Evolutionary conservation across 192 early-diverging fungal species (phyloP), one percentile per base, ranked within the genome.

Genomic region (Physocladia obscura): DNA sequence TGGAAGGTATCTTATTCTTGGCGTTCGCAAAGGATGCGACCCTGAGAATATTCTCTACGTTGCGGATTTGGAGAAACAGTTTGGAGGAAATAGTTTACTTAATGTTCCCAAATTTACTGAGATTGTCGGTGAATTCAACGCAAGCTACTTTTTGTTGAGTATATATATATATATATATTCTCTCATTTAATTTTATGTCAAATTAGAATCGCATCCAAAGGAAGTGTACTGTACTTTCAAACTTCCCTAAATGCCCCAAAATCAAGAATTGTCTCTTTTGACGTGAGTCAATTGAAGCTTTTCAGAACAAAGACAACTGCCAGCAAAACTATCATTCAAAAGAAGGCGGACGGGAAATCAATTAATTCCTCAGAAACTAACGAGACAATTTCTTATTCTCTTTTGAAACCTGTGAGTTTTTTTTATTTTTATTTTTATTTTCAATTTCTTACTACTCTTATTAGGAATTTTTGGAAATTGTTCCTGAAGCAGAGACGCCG

Each of bases 201-300:
- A 21, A 1, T 19, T 27, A 29, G 8, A 36, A 49, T 65, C 52
- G 44, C 82, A 50, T 87, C 84, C 67, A 80, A 87, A 19, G 87
- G 79, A 2, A 64, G 79, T 0, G 60, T 76, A 6, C 82, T 91
- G 47, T 91, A 78, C 57, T 88, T 91, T 70, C 48, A 77, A 64
- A 87, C 87, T 37, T 85, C 85, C 40, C 63, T 67, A 58, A 67
- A 89, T 35, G 87, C 89, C 6, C 88, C 89, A 31, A 87, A 82
- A 27, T 57, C 67, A 32, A 76, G 84, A 34, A 65, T 91, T 54
- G 82, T 88, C 64, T 81, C 71, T 64, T 89, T 86, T 71, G 88
- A 91, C 58, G 56, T 91, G 36, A 34, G 62, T 27, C 67, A 81
- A 27, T 81, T 79, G 26, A 77, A 81, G 11, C 13, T 4, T 8